Evolutionary conservation across 2,329 filamentous ascomycete genomes (phyloP).

Genomic region (Sphaerulina vaccinii): DNA sequence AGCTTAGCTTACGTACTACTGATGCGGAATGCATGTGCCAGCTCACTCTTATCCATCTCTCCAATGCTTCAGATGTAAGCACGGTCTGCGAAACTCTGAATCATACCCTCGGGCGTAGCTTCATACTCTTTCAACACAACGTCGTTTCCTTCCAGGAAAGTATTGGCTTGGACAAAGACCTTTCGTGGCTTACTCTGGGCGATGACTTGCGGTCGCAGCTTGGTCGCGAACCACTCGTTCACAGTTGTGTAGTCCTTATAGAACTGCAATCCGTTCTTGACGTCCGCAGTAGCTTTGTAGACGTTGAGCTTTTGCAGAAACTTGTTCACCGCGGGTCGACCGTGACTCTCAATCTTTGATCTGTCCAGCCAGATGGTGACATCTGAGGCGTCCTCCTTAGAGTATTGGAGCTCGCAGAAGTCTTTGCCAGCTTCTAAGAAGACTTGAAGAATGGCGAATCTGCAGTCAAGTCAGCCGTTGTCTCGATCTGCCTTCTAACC

Average conservation of each 20-base stretch:
- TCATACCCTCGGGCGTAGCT: slow-evolving; percentile 73
- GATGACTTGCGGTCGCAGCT: slow-evolving; percentile 73
- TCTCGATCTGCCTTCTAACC: slow-evolving; percentile 2
- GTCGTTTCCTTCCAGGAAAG: slow-evolving; percentile 64
- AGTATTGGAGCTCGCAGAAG: slow-evolving; percentile 80
- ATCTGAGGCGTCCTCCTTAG: slow-evolving; percentile 68
- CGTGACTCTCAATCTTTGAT: slow-evolving; percentile 79
- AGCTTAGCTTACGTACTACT: too few species aligned
- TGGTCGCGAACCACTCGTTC: slow-evolving; percentile 79
- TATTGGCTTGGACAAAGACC: slow-evolving; percentile 94
- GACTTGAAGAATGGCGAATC: slow-evolving; percentile 81
- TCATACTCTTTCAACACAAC: slow-evolving; percentile 85
- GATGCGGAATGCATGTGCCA: too few species aligned
- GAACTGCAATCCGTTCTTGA: slow-evolving; percentile 71
- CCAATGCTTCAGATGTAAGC: slow-evolving; percentile 36
- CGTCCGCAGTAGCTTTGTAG: slow-evolving; percentile 87
- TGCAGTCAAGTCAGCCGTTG: slow-evolving; percentile 44
- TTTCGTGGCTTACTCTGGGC: slow-evolving; percentile 79
- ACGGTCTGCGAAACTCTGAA: slow-evolving; percentile 64
- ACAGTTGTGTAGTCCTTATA: slow-evolving; percentile 84
- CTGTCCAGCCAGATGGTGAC: slow-evolving; percentile 80
- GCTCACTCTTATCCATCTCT: not conserved
- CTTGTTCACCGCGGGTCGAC: slow-evolving; percentile 76
- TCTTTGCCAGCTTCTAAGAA: slow-evolving; percentile 83
- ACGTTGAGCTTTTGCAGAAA: slow-evolving; percentile 91